A percentile compares a stretch with the other conserved stretches of the same genome.
phyloP scores from a whole-genome alignment of 2,329 filamentous ascomycete genomes.

The Aspergillus nomiae region DNA sequence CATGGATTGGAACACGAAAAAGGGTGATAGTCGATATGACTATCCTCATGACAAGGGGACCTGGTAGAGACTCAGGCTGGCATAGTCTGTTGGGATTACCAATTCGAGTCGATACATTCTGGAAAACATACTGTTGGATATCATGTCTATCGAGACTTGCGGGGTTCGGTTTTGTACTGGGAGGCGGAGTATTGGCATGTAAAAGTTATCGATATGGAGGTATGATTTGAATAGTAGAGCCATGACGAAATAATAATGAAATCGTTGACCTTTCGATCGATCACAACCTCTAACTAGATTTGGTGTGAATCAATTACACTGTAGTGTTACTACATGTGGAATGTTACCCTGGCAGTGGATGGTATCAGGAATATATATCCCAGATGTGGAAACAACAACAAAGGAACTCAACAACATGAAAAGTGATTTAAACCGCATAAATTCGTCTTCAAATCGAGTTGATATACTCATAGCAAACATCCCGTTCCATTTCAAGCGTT shows the following conservation, averaged over 20 bases:
- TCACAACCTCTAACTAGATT: too few species aligned
- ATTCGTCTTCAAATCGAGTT: accelerated
- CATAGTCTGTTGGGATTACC: neutral
- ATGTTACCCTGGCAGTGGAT: too few species aligned
- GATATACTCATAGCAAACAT: neutral
- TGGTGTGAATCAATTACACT: too few species aligned
- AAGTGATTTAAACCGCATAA: accelerated
- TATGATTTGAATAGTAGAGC: too few species aligned
- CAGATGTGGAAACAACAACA: too few species aligned
- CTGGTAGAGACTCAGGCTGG: neutral
- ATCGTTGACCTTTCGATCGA: too few species aligned
- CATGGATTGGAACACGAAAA: neutral
- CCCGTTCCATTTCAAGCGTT: neutral
- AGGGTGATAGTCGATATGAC: neutral
- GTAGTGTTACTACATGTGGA: too few species aligned
- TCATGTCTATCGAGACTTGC: neutral
- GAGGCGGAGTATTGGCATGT: too few species aligned
- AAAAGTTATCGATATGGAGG: too few species aligned
- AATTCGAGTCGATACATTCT: neutral
- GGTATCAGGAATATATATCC: too few species aligned
- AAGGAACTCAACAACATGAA: neutral
- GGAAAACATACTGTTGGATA: too few species aligned
- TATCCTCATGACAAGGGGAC: neutral
- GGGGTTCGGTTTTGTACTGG: neutral
- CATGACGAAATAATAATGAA: too few species aligned